Base-by-base conservation (phyloP, 345 rosid genomes). In the Arabis alpina region DNA sequence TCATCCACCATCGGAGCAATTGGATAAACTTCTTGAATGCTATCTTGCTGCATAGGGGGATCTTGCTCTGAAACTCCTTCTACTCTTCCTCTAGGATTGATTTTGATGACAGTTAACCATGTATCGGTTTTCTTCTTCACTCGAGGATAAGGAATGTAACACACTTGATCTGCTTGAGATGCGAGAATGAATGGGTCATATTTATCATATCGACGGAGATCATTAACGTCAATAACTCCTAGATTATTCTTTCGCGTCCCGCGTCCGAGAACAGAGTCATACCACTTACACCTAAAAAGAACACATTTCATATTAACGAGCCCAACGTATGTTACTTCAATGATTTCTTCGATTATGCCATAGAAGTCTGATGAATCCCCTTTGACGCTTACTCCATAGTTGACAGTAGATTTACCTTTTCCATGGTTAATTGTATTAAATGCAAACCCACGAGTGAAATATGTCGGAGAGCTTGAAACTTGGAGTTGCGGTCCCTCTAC, bases 21-120 rank as follows among this genome's bases (percentile, higher is more conserved):
- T 10, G 54, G 54, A 23, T 9, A 11, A 19, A 50, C 10, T 50
- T 50, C 54, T 3, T 50, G 13, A 5, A 50, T 6, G 6, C 1
- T 24, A 4, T 3, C 54, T 50, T 50, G 54, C 10, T 50, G 54
- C n/a, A 50, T 24, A 50, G 30, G 13, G 13, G 54, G 32, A 23
- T 19, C 32, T 19, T 50, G 32, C 3, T 50, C 32, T 8, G 4
- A 50, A 9, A 50, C 32, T 4, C 32, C 32, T 50, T 50, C n/a
- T 23, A 50, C 54, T 50, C 54, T 23, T 50, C 54, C 30, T 50
- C 54, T 50, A 3, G 32, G 54, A 50, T 50, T 50, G 54, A 50
- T 23, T 50, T 50, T 23, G 1, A 50, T 50, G 13, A 10, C 30
- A 19, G 30, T 50, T 23, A 50, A 19, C 32, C 54, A 50, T 9